These are phyloP conservation scores for Cryptosporidium felis DNA, from an alignment of 169 alveolate species.

Conservation along the genomic window DNA sequence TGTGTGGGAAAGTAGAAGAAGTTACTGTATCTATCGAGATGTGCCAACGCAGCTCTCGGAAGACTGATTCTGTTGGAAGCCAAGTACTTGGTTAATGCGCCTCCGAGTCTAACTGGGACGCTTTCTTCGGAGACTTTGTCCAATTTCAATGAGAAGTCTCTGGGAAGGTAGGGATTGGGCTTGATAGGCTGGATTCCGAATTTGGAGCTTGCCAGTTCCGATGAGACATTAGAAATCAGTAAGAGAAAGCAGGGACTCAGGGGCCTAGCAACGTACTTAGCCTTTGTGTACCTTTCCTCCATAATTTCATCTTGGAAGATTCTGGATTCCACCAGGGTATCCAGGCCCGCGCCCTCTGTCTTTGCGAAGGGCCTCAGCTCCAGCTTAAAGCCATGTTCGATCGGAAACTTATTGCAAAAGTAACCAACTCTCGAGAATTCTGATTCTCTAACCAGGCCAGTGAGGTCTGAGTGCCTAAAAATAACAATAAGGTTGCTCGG, in stretches of 20 bases:
- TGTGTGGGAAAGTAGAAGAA: conserved; percentile 17
- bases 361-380: no score
- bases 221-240: neutral
- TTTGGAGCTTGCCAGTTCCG: neutral
- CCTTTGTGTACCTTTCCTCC: neutral
- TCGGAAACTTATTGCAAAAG: neutral
- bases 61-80: no score
- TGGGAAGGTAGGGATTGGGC: conserved; percentile 11
- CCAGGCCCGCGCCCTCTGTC: no score
- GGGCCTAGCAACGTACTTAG: neutral
- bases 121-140: neutral
- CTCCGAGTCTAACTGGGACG: conserved; percentile 8
- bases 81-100: neutral
- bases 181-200: neutral
- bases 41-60: no score
- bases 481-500: conserved; percentile 18
- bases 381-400: neutral
- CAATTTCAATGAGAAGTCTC: neutral
- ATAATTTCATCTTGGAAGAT: neutral
- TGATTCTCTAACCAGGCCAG: neutral
- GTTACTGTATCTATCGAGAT: neutral
- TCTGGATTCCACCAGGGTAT: neutral
- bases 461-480: neutral
- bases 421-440: neutral
- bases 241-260: conserved; percentile 2